phyloP scores from a whole-genome alignment of 306 rosid genomes.

The Gynostemma pentaphyllum region DNA sequence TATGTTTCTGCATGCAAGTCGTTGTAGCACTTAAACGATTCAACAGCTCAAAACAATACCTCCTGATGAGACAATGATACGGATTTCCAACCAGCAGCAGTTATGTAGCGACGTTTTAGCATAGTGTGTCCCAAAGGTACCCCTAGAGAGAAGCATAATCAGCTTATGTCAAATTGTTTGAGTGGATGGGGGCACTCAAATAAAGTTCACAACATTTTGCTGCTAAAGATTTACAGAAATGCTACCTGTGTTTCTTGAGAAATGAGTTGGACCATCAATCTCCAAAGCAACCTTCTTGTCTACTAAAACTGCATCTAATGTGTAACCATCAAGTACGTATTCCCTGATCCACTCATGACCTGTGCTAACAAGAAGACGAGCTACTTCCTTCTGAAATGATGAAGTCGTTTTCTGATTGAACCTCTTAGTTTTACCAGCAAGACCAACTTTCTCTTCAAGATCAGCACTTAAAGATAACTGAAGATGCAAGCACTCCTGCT shows the following conservation, averaged over 20 bases:
- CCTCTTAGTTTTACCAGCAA: conserved; percentile 60
- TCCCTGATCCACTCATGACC: conserved; percentile 83
- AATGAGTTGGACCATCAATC: conserved; percentile 97
- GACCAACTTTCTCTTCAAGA: conserved; percentile 53
- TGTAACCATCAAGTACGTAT: conserved; percentile 57
- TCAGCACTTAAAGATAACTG: conserved; percentile 38
- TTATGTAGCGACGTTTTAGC: conserved; percentile 63
- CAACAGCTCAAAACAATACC: conserved; percentile 22
- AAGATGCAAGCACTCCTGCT: conserved; percentile 71
- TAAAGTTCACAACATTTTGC: background rate
- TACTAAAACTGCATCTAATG: conserved; percentile 65
- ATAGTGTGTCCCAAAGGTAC: conserved; percentile 78
- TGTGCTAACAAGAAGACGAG: conserved; percentile 63
- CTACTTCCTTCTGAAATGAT: conserved; percentile 78
- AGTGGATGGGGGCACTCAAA: background rate
- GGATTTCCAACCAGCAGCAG: conserved; percentile 79
- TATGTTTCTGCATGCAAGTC: background rate
- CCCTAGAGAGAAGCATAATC: conserved; percentile 28
- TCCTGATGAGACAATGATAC: conserved; percentile 56
- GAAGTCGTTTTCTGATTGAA: conserved; percentile 69
- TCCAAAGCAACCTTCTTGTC: conserved; percentile 82
- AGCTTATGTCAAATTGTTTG: background rate
- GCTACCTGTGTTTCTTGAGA: conserved; percentile 86
- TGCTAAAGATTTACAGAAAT: background rate
- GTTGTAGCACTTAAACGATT: background rate